Evolutionary conservation across 2,329 filamentous ascomycete species (phyloP).

Genomic region (Rutstroemia sp.): DNA sequence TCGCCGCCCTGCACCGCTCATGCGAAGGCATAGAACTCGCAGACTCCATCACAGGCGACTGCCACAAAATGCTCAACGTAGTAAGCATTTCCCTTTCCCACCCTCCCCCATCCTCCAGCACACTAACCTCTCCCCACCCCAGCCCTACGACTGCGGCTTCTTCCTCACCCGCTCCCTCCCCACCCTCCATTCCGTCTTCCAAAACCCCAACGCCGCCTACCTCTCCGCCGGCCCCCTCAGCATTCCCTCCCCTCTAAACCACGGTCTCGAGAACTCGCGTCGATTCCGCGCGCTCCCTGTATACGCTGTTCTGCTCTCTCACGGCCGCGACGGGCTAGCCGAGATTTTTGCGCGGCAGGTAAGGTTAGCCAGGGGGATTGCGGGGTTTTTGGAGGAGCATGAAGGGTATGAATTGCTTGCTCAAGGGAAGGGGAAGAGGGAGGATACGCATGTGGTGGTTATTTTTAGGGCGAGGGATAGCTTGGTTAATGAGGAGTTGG

Average conservation of each 20-base stretch:
- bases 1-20: constrained; percentile 42
- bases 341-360: constrained; percentile 68
- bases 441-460: constrained; percentile 51
- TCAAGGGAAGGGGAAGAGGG: constrained; percentile 35
- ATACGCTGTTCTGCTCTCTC: constrained; percentile 70
- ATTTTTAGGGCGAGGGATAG: constrained; percentile 68
- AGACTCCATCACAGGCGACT: constrained; percentile 81
- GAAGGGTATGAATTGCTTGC: constrained; percentile 62
- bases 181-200: constrained; percentile 58
- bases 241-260: constrained; percentile 77
- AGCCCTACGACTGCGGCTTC: constrained; percentile 84
- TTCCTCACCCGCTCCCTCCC: constrained; percentile 66
- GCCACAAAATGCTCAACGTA: constrained; percentile 89
- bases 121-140: background rate
- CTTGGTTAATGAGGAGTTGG: constrained; percentile 57
- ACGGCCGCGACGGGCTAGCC: constrained; percentile 63
- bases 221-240: constrained; percentile 41
- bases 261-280: constrained; percentile 85
- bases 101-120: too few relatives aligned
- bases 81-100: constrained; percentile 42
- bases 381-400: constrained; percentile 53
- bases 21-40: constrained; percentile 67
- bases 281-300: constrained; percentile 87
- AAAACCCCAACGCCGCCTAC: constrained; percentile 82
- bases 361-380: constrained; percentile 59